A percentile compares a stretch with the other conserved stretches of the same genome.
These are phyloP conservation scores for Plectosphaerella sp. DNA, from an alignment of 2,329 filamentous ascomycete genomes.

Conservation along the genomic window DNA sequence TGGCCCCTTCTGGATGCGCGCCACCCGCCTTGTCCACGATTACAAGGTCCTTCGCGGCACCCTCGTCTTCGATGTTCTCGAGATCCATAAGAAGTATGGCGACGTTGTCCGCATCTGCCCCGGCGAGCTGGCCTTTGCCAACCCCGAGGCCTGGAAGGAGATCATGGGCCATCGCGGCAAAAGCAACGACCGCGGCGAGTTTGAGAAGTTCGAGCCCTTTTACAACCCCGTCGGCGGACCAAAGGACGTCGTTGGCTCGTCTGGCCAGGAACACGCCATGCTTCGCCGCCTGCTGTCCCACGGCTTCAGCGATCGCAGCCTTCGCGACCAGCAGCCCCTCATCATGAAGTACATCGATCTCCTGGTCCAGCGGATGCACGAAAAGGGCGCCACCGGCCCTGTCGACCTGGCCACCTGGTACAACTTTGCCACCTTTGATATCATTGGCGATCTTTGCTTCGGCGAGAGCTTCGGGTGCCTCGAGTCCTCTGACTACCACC, in stretches of 20 bases:
- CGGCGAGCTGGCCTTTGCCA: conserved; percentile 39
- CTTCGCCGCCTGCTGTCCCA: conserved; percentile 13
- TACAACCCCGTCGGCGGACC: neutral
- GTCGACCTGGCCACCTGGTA: conserved; percentile 21
- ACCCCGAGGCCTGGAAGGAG: conserved; percentile 30
- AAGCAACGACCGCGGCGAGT: conserved; percentile 1
- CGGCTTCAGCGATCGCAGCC: conserved; percentile 17
- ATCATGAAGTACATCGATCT: conserved; percentile 32
- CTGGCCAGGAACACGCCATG: conserved; percentile 7
- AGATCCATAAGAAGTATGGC: conserved; percentile 35
- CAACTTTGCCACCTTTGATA: conserved; percentile 22
- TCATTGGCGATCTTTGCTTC: conserved; percentile 24
- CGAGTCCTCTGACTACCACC: conserved; percentile 15
- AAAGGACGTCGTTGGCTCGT: conserved; percentile 12
- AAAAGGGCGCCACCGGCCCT: conserved; percentile 14
- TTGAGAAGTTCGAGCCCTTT: conserved; percentile 8
- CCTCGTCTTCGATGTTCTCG: conserved; percentile 19
- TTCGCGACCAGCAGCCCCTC: conserved; percentile 17
- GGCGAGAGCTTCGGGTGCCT: conserved; percentile 23
- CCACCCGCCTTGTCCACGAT: conserved; percentile 1
- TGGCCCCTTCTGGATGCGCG: conserved; percentile 16
- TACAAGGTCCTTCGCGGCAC: conserved; percentile 14
- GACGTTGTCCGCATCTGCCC: conserved; percentile 41
- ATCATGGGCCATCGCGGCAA: conserved; percentile 28
- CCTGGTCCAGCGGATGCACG: conserved; percentile 29